phyloP scores from a whole-genome alignment of 192 early-diverging fungal genomes.

The Backusella tarrabulga region DNA sequence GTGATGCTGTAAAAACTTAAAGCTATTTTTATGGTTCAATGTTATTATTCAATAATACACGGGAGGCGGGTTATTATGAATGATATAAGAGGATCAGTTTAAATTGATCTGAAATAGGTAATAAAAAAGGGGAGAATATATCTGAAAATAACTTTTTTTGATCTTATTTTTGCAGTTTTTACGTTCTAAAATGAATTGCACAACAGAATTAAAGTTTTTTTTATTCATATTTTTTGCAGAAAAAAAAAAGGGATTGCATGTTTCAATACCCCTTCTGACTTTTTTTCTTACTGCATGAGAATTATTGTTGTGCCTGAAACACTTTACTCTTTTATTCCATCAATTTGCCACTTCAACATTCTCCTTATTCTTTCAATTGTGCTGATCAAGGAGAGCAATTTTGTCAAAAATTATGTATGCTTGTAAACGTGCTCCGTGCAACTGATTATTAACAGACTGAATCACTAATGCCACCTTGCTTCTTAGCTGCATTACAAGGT shows the following conservation, averaged over 20 bases:
- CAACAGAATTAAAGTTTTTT: background rate
- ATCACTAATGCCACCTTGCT: background rate
- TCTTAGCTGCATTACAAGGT: background rate
- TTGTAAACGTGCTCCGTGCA: background rate
- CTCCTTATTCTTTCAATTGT: background rate
- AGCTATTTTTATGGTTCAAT: background rate
- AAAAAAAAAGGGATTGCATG: background rate
- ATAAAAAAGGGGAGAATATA: background rate
- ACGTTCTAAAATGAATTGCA: background rate
- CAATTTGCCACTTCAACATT: background rate
- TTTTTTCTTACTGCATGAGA: conserved; percentile 1
- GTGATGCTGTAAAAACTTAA: background rate
- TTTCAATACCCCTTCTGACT: background rate
- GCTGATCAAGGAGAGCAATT: background rate
- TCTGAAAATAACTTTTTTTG: conserved; percentile 1
- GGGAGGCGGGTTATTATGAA: background rate
- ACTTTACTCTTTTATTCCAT: background rate
- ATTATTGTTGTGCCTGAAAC: conserved; percentile 1
- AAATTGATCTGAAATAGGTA: background rate
- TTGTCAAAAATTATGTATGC: background rate
- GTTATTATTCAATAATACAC: background rate
- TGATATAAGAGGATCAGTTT: background rate
- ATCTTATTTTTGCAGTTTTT: background rate
- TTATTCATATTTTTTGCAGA: background rate
- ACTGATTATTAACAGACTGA: background rate